Base-by-base conservation (phyloP, 1,139 yeast species). In the Scheffersomyces insectosa region DNA sequence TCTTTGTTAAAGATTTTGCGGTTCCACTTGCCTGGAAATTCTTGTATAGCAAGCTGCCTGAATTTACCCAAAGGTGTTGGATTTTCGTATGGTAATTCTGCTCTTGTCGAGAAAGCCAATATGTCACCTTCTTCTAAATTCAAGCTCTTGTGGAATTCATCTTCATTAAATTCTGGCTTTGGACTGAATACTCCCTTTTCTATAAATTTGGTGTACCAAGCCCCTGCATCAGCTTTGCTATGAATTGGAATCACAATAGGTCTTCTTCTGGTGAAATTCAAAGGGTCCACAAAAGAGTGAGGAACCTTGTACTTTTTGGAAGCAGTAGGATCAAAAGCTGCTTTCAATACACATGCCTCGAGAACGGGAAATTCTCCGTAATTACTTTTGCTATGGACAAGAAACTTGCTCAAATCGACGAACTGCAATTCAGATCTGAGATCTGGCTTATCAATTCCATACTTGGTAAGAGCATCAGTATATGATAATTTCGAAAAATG, bases 381-480 rank as follows among this genome's bases (percentile, higher is more conserved):
- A 4, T 65, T 67, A 7, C 57, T 48, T 2, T 73, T 68, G 10
- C 44, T 54, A 3, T 75, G 68, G 6, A 42, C 52, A 37, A 73
- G 79, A 49, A 53, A 72, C 2, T 63, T 60, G 1, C 78, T 65
- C 25, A 90, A 55, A 46, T 80, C 72, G 2, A 60, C 50, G 36
- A 91, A 79, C 32, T 72, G 63, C 35, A 88, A 55, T 5, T 68
- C 63, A 0, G 86, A 84, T 47, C 97, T 73, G 51, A 93, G 65
- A 61, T 93, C 98, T 0, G 99, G 99, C 62, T 93, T 93, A 60
- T 93, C 99, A 42, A 91, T 88, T 20, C 99, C 99, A 57, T 81
- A 93, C 20, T 68, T 70, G 2, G 78, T 60, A 63, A 95, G 75
- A 0, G 91, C 96, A 8, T 88, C 86, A 1, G 62, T 54, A 56